Evolutionary conservation across 2,329 filamentous ascomycete genomes (phyloP).

Genomic region (Venturia asperata): DNA sequence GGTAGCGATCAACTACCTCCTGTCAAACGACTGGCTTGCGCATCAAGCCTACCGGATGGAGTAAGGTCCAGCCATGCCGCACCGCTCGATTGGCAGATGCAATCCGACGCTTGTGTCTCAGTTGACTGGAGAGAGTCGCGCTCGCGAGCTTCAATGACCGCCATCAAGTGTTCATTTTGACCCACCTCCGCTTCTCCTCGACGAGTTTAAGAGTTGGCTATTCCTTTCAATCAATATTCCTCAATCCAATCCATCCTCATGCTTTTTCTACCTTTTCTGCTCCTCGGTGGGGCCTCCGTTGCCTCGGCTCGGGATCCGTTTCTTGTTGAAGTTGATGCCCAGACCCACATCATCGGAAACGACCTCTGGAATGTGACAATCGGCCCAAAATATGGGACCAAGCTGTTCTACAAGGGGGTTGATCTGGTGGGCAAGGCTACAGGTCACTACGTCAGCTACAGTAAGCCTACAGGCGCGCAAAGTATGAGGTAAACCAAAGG

Average conservation of each 20-base stretch:
- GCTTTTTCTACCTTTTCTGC: neutral
- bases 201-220: neutral
- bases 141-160: neutral
- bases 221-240: neutral
- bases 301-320: constrained; percentile 24
- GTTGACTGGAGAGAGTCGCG: neutral
- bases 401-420: constrained; percentile 37
- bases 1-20: neutral
- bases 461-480: constrained; percentile 25
- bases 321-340: constrained; percentile 29
- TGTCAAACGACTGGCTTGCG: too few relatives aligned
- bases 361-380: constrained; percentile 39
- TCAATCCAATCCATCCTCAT: neutral
- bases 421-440: constrained; percentile 37
- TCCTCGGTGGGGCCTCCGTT: neutral
- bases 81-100: too few relatives aligned
- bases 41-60: too few relatives aligned
- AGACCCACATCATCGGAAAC: constrained; percentile 36
- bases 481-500: neutral
- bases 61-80: too few relatives aligned
- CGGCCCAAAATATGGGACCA: constrained; percentile 33
- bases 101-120: too few relatives aligned
- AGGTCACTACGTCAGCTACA: constrained; percentile 42
- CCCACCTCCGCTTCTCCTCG: neutral
- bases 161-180: neutral